Evolutionary conservation across 2,329 filamentous ascomycete species (phyloP), one percentile per base, ranked within the genome.

Genomic region (Colletotrichum filicis): DNA sequence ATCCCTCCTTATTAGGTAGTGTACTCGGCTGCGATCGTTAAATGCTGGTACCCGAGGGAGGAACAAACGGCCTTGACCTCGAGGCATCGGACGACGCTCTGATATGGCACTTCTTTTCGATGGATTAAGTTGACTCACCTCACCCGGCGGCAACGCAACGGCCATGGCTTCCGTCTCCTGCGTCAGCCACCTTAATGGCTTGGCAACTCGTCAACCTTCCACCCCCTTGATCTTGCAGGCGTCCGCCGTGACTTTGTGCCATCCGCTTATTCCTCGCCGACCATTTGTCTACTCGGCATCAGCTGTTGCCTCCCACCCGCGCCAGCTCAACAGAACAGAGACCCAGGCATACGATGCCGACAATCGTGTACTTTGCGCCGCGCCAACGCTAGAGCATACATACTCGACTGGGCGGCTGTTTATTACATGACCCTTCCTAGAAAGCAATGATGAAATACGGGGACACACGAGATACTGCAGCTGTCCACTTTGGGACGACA

Each of bases 401-500:
- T 28, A 16, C 66, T 56, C 16, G 46, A 46, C 46, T 59, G 9
- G n/a, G 37, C 37, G 37, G 16, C 37, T 42, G 37, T 6, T 42
- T 6, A 42, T 55, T 42, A 69, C 64, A 56, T 60, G 59, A 73
- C 59, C 32, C 66, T 55, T 46, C 37, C 55, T 28, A 68, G 53
- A 19, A 26, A 28, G 26, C 16, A 73, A 60, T 56, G 55, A 42
- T 49, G 28, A 49, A 73, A 52, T 49, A 57, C 42, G 60, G 70
- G 66, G 70, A 46, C 66, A 73, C 66, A 65, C 70, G 66, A 57
- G 66, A 35, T 9, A 46, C 70, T 63, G 70, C 66, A 65, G 55
- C 66, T 49, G 59, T 69, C 66, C 60, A 32, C 56, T 70, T 73
- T 70, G 14, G 66, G 70, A 49, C 22, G 28, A 42, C 55, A 46